A percentile compares a stretch with the other conserved stretches of the same genome.
phyloP scores from a whole-genome alignment of 345 rosid genomes.

The Populus davidiana region DNA sequence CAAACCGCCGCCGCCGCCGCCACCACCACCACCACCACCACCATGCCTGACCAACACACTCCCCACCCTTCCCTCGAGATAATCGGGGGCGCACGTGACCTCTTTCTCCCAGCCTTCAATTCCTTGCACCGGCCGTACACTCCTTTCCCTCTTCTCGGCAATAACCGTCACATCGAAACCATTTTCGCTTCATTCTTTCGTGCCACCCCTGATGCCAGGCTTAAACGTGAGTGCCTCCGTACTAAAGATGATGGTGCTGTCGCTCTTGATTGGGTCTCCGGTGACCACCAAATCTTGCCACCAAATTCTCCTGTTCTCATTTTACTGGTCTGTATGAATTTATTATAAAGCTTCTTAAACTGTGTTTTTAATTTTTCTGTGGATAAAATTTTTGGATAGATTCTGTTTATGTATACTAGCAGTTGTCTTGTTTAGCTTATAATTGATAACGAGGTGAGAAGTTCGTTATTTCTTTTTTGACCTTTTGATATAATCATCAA shows the following conservation, averaged over 20 bases:
- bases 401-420: neutral
- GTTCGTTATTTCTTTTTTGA: too few species aligned
- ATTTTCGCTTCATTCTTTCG: slow-evolving; percentile 58
- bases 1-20: slow-evolving; percentile 21
- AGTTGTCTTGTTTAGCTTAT: neutral
- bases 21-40: slow-evolving; percentile 18
- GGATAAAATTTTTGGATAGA: neutral
- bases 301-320: slow-evolving; percentile 69
- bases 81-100: slow-evolving; percentile 59
- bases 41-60: slow-evolving; percentile 26
- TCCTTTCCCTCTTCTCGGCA: slow-evolving; percentile 51
- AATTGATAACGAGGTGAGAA: too few species aligned
- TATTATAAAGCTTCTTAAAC: too few species aligned
- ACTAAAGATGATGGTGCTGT: slow-evolving; percentile 50
- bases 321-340: slow-evolving; percentile 49
- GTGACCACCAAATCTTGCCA: slow-evolving; percentile 43
- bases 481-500: too few species aligned
- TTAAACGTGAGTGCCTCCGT: slow-evolving; percentile 55
- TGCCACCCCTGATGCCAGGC: slow-evolving; percentile 35
- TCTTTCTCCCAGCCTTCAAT: slow-evolving; percentile 53
- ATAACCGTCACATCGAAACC: slow-evolving; percentile 63
- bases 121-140: slow-evolving; percentile 47
- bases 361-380: neutral
- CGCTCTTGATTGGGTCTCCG: slow-evolving; percentile 66
- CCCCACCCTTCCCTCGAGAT: slow-evolving; percentile 67